These are phyloP conservation scores for Penicillium lividum DNA, from an alignment of 495 filamentous ascomycete species.

Conservation along the genomic window DNA sequence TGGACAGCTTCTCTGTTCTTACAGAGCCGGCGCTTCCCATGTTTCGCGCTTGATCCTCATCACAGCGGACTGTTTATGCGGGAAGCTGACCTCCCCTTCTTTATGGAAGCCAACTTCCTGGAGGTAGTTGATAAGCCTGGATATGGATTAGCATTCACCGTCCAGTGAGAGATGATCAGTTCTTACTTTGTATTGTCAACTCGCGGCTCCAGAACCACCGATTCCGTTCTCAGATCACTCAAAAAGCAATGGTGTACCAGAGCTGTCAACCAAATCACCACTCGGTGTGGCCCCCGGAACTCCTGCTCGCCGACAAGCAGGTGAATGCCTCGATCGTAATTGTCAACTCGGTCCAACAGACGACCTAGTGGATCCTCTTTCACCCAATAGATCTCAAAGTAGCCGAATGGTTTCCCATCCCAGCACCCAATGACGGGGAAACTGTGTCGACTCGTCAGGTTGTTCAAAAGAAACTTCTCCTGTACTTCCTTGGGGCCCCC, in stretches of 20 bases:
- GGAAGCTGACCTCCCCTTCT: slow-evolving; percentile 83
- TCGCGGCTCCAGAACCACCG: slow-evolving; percentile 82
- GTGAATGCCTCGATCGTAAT: slow-evolving; percentile 89
- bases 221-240: slow-evolving; percentile 78
- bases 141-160: slow-evolving; percentile 10
- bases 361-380: slow-evolving; percentile 83
- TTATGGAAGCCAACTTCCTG: slow-evolving; percentile 79
- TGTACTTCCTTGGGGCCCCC: slow-evolving; percentile 62
- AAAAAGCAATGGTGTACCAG: slow-evolving; percentile 83
- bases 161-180: neutral
- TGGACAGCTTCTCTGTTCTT: neutral
- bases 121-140: slow-evolving; percentile 72
- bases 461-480: slow-evolving; percentile 66
- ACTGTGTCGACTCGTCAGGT: slow-evolving; percentile 66
- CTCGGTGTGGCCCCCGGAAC: slow-evolving; percentile 74
- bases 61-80: slow-evolving; percentile 89
- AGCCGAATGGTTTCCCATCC: slow-evolving; percentile 95
- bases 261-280: slow-evolving; percentile 78
- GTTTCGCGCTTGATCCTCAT: slow-evolving; percentile 79
- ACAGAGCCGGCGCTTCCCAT: slow-evolving; percentile 80
- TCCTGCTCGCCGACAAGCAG: slow-evolving; percentile 90
- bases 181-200: slow-evolving; percentile 88
- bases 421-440: slow-evolving; percentile 93
- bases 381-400: slow-evolving; percentile 98
- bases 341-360: slow-evolving; percentile 61